These are phyloP conservation scores for Trichosanthes truncata DNA, from an alignment of 306 rosid species.

Conservation along the genomic window DNA sequence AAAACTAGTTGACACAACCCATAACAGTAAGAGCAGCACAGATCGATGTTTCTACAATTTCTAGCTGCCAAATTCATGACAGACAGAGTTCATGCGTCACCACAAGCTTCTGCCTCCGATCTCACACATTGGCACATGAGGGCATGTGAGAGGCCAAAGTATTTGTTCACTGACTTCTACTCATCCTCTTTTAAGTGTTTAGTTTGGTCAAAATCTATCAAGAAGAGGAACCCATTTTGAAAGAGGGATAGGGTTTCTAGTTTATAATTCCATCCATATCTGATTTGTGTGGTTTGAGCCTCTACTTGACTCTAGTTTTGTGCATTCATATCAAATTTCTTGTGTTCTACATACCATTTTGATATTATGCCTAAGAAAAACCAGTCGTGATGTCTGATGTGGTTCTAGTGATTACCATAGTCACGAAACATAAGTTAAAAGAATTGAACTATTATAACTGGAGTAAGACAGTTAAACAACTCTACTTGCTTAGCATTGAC, in stretches of 20 bases:
- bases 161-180: not conserved
- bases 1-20: not conserved
- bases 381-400: not conserved
- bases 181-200: not conserved
- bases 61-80: not conserved
- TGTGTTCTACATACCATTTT: not conserved
- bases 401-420: not conserved
- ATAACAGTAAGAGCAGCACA: not conserved
- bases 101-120: not conserved
- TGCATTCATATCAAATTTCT: not conserved
- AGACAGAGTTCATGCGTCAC: not conserved
- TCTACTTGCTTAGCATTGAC: not conserved
- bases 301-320: not conserved
- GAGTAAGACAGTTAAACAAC: not conserved
- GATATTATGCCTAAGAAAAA: not conserved
- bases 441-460: not conserved
- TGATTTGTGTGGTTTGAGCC: not conserved
- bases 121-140: not conserved
- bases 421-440: not conserved
- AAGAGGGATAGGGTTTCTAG: not conserved
- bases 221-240: not conserved
- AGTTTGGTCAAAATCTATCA: not conserved
- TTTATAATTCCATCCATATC: not conserved
- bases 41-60: not conserved
- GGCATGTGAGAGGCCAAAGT: not conserved